phyloP scores from a whole-genome alignment of 164 flowering plant species.

The Pachysandra terminalis region DNA sequence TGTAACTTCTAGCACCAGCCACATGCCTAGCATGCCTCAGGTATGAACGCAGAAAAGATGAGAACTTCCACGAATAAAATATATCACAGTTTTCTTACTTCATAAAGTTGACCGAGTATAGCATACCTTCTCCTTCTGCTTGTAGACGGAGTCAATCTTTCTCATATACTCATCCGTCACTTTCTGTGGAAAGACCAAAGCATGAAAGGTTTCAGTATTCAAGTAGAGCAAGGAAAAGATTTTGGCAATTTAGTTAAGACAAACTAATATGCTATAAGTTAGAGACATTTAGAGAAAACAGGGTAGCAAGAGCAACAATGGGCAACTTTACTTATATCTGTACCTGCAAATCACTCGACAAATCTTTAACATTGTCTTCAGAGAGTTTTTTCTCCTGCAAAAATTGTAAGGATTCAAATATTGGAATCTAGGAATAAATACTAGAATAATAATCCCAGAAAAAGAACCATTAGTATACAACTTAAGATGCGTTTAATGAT shows the following conservation, averaged over 20 bases:
- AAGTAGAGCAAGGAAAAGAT: background rate
- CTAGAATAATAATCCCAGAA: background rate
- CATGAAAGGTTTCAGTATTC: background rate
- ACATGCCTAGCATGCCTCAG: background rate
- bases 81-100: background rate
- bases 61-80: background rate
- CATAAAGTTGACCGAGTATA: background rate
- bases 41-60: background rate
- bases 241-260: background rate
- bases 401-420: constrained; percentile 5
- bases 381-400: constrained; percentile 93
- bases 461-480: background rate
- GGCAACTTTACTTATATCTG: constrained; percentile 5
- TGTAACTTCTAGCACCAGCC: too few species aligned
- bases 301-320: background rate
- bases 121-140: constrained; percentile 93
- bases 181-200: constrained; percentile 49
- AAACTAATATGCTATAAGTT: too few species aligned
- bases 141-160: constrained; percentile 71
- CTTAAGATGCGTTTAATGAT: constrained; percentile 1
- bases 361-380: constrained; percentile 91
- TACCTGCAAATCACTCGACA: constrained; percentile 91
- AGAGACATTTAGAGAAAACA: too few species aligned
- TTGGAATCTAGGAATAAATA: background rate
- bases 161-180: constrained; percentile 83